Conservation (phyloP, 2,329 filamentous ascomycete genomes). For the Daldinia eschscholtzii region DNA sequence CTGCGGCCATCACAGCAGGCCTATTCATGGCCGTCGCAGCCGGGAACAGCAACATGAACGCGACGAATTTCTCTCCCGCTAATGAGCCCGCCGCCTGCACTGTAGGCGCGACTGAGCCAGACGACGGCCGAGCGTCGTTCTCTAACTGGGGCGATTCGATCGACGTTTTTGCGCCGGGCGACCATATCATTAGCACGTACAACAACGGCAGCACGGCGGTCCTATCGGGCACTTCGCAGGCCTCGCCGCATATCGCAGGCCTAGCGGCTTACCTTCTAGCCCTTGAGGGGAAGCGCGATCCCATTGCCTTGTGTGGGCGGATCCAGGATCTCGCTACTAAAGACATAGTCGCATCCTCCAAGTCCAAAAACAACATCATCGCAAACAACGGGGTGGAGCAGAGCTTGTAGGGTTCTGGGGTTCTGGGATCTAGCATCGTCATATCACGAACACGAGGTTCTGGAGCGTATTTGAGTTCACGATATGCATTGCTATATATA, state of each 20-base stretch:
- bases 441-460: neutral
- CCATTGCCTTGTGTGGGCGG: conserved; percentile 43
- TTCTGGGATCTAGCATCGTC: neutral
- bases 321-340: conserved; percentile 47
- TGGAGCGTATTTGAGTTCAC: conserved; percentile 11
- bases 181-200: conserved; percentile 56
- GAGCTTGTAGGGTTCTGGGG: neutral
- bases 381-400: conserved; percentile 44
- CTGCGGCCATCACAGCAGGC: conserved; percentile 55
- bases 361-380: conserved; percentile 44
- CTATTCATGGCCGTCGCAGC: conserved; percentile 62
- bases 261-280: conserved; percentile 61
- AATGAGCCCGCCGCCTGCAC: conserved; percentile 53
- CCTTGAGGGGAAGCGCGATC: conserved; percentile 58
- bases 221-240: conserved; percentile 62
- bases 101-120: conserved; percentile 50
- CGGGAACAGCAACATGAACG: conserved; percentile 56
- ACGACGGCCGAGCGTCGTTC: conserved; percentile 48
- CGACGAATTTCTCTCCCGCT: conserved; percentile 47
- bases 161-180: conserved; percentile 60
- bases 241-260: conserved; percentile 58
- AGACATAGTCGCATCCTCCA: conserved; percentile 38
- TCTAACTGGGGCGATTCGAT: conserved; percentile 54
- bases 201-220: conserved; percentile 54
- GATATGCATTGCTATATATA: conserved; percentile 18